Evolutionary conservation across 108 stramenopile species (phyloP), one percentile per base, ranked within the genome.

Genomic region (Skeletonema grethae): DNA sequence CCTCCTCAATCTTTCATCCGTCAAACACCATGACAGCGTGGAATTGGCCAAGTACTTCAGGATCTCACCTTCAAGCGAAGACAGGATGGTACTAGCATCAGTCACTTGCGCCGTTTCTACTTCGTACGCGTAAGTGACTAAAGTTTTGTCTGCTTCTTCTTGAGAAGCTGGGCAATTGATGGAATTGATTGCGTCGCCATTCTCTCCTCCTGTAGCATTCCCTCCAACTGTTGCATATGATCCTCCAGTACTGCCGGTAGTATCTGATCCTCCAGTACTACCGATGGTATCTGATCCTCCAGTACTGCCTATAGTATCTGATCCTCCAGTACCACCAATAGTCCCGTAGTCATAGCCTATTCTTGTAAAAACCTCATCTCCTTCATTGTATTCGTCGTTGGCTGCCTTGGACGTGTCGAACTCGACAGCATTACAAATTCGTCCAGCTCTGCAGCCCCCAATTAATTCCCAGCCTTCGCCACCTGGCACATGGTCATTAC

Each of bases 71-170:
- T 77, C 76, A 15, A 77, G 32, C 11, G 30, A 20, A 10, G 76
- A 65, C 4, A 77, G 48, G 35, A 70, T 66, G 22, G 57, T 20
- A 59, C 64, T 28, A 4, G 69, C 45, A 12, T 50, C 58, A 43
- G 69, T 55, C 8, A 70, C 69, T 18, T 70, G 61, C 13, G 30
- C 34, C 7, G 76, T 77, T 38, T 77, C 76, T 13, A 77, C 76
- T 46, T 77, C 76, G 64, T 77, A 77, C 25, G 57, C 50, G 25
- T 70, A 77, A 13, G 53, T 43, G 22, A 77, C 69, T 10, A 55
- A 25, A 46, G 55, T 60, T 16, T 43, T 61, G 50, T 4, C 2
- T 9, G 8, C 50, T 24, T 53, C 50, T 5, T 10, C 50, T 9
- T 9, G 20, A 53, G 8, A 53, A 20, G 4, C 50, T 53, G 50